phyloP scores from a whole-genome alignment of 2,329 filamentous ascomycete species.

The Colletotrichum nymphaeae region DNA sequence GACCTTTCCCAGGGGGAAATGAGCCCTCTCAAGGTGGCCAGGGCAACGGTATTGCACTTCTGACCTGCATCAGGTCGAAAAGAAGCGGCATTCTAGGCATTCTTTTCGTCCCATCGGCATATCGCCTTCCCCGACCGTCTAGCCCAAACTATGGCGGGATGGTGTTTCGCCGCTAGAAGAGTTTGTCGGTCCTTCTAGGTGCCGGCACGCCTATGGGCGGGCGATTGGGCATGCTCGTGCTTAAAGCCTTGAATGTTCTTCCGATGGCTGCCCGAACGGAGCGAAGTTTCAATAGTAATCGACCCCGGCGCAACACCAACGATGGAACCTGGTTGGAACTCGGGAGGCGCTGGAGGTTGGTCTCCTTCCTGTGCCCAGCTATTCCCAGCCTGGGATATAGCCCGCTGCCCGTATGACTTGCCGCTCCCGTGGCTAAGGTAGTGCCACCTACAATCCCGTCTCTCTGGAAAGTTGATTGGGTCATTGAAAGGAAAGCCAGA shows the following conservation, averaged over 20 bases:
- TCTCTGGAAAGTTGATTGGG: not conserved
- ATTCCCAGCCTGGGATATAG: not conserved
- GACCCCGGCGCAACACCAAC: not conserved
- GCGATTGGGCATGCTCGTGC: not conserved
- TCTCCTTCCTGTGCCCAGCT: not conserved
- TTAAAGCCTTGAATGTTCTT: not conserved
- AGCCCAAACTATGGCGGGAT: not conserved
- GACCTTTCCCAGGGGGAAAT: not conserved
- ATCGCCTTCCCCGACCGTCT: not conserved
- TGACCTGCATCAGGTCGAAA: not conserved
- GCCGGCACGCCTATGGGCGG: not conserved
- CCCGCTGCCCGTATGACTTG: not conserved
- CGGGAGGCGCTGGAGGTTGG: not conserved
- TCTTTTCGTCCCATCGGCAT: not conserved
- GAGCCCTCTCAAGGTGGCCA: not conserved
- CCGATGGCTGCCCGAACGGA: not conserved
- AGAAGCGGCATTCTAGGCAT: not conserved
- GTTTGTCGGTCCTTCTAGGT: not conserved
- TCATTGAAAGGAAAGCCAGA: not conserved
- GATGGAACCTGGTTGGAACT: too few species aligned
- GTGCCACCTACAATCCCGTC: constrained; percentile 2
- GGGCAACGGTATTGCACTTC: not conserved
- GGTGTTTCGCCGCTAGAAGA: not conserved
- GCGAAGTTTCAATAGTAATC: not conserved
- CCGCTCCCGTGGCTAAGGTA: constrained; percentile 16